Evolutionary conservation across 495 filamentous ascomycete genomes (phyloP).

Genomic region (Neurospora pannonica): DNA sequence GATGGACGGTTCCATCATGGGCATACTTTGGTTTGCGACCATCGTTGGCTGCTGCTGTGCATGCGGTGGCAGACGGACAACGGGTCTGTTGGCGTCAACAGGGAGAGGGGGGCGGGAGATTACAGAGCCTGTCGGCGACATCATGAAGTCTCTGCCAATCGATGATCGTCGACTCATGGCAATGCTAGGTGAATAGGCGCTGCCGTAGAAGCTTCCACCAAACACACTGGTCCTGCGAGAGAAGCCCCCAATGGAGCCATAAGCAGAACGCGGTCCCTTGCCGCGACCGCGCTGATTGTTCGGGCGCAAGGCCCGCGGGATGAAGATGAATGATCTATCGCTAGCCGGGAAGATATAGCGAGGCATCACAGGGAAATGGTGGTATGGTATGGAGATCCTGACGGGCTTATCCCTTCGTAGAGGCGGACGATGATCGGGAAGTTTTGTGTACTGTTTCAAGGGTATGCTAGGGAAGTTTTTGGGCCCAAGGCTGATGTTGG

Average conservation of each 20-base stretch:
- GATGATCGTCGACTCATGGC: conserved; percentile 90
- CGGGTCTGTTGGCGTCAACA: conserved; percentile 56
- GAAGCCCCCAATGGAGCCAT: conserved; percentile 57
- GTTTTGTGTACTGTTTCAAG: conserved; percentile 78
- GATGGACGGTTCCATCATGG: conserved; percentile 27
- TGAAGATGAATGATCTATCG: conserved; percentile 96
- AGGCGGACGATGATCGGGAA: conserved; percentile 90
- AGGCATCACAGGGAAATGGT: conserved; percentile 41
- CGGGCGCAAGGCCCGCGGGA: conserved; percentile 84
- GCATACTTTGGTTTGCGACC: neutral
- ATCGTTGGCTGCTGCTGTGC: conserved; percentile 23
- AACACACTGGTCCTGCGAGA: conserved; percentile 61
- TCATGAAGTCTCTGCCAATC: conserved; percentile 61
- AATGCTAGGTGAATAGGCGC: conserved; percentile 79
- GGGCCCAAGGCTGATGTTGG: conserved; percentile 64
- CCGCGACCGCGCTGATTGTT: conserved; percentile 77
- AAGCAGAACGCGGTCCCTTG: conserved; percentile 52
- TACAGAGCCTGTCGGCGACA: conserved; percentile 70
- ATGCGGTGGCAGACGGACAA: conserved; percentile 78
- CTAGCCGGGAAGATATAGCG: conserved; percentile 84
- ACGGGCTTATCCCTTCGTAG: conserved; percentile 95
- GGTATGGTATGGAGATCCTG: conserved; percentile 78
- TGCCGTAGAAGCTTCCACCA: conserved; percentile 73
- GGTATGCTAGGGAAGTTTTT: conserved; percentile 62
- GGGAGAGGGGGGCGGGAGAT: conserved; percentile 56